phyloP scores from a whole-genome alignment of 306 rosid genomes.

The Rosa multiflora region DNA sequence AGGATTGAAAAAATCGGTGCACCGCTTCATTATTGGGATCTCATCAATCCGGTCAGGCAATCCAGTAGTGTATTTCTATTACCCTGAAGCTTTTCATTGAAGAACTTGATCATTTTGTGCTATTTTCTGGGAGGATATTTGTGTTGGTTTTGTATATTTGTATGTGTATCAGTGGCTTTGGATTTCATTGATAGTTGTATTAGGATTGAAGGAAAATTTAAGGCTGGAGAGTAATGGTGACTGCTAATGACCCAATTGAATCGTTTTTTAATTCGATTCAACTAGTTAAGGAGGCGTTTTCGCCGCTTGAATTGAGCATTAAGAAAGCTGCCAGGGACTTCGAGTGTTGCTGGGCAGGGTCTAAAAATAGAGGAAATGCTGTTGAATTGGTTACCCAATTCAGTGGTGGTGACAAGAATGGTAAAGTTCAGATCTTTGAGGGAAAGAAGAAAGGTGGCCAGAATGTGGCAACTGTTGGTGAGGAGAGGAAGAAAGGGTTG shows the following conservation, averaged over 20 bases:
- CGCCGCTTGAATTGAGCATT: constrained; percentile 73
- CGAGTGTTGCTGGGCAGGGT: constrained; percentile 71
- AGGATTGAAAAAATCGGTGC: constrained; percentile 17
- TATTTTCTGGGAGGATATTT: neutral
- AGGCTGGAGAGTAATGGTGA: constrained; percentile 64
- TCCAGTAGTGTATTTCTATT: constrained; percentile 25
- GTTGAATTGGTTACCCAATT: constrained; percentile 50
- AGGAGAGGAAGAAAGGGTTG: constrained; percentile 56
- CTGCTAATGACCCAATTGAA: constrained; percentile 78
- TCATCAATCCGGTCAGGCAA: constrained; percentile 9
- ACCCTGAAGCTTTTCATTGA: constrained; percentile 4
- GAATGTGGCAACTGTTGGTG: constrained; percentile 33
- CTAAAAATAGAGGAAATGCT: constrained; percentile 45
- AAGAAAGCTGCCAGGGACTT: constrained; percentile 85
- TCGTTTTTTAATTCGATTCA: constrained; percentile 87
- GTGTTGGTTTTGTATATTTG: constrained; percentile 14
- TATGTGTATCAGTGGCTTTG: constrained; percentile 17
- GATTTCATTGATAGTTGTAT: neutral
- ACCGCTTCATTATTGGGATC: constrained; percentile 33
- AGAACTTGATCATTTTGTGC: neutral
- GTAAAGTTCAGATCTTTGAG: constrained; percentile 66
- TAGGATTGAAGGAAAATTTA: constrained; percentile 1
- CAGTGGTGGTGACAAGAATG: constrained; percentile 40
- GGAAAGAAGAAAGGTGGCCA: constrained; percentile 52
- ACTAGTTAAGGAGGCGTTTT: constrained; percentile 64